These are phyloP conservation scores for Aspergillus ellipticus DNA, from an alignment of 495 filamentous ascomycete species.

Conservation along the genomic window DNA sequence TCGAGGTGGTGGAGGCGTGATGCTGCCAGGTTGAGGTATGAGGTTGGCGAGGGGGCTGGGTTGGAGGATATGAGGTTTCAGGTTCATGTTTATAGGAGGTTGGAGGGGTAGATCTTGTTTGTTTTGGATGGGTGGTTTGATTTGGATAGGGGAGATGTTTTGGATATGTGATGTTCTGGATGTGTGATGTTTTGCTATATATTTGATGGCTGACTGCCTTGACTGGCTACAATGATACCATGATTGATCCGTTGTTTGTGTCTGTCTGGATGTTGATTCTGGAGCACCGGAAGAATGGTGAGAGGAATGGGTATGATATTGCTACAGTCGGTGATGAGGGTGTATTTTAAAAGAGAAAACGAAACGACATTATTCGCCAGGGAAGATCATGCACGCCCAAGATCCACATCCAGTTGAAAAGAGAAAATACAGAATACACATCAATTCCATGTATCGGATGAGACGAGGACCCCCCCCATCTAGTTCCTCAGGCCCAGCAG, in stretches of 20 bases:
- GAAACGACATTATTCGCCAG: slow-evolving; percentile 31
- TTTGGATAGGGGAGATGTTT: too few relatives aligned
- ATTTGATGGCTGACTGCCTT: too few relatives aligned
- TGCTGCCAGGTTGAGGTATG: slow-evolving; percentile 63
- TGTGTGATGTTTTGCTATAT: not conserved
- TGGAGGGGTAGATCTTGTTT: slow-evolving; percentile 14
- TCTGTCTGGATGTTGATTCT: not conserved
- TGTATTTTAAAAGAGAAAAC: slow-evolving; percentile 12
- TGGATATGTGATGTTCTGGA: not conserved
- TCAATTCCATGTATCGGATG: slow-evolving; percentile 13
- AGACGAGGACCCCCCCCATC: slow-evolving; percentile 6
- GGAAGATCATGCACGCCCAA: slow-evolving; percentile 30
- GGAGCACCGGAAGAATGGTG: slow-evolving; percentile 3
- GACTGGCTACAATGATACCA: not conserved
- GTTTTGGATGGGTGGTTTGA: too few relatives aligned
- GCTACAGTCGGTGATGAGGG: slow-evolving; percentile 36
- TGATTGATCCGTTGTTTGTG: not conserved
- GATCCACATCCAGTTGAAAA: slow-evolving; percentile 19
- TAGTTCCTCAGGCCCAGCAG: slow-evolving; percentile 57
- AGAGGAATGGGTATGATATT: slow-evolving; percentile 37
- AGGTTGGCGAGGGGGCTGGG: slow-evolving; percentile 56
- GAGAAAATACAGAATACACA: slow-evolving; percentile 20
- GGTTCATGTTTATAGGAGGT: slow-evolving; percentile 68
- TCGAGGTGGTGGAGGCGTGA: slow-evolving; percentile 79
- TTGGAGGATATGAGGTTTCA: slow-evolving; percentile 96